Conservation (phyloP, 306 rosid species). For the Astragalus membranaceus region DNA sequence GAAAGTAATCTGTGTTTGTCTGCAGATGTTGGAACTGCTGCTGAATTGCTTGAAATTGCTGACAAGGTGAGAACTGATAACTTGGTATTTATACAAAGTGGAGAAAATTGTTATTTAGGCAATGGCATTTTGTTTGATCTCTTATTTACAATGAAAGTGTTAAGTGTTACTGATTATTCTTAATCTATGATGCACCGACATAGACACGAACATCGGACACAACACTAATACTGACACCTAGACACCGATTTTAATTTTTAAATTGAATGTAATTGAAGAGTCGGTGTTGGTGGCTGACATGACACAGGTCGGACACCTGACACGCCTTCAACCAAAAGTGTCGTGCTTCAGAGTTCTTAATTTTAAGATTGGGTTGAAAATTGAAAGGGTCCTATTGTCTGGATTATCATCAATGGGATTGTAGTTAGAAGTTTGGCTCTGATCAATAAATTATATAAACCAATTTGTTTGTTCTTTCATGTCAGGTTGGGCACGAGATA, state of each 20-base stretch:
- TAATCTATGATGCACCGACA: too few species aligned
- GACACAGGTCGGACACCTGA: too few species aligned
- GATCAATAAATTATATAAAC: background rate
- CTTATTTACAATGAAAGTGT: background rate
- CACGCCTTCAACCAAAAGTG: background rate
- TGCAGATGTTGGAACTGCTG: constrained; percentile 78
- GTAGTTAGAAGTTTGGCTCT: background rate
- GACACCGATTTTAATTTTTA: too few species aligned
- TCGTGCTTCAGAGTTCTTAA: background rate
- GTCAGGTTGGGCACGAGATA: constrained; percentile 86
- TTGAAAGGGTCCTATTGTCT: background rate
- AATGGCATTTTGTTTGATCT: background rate
- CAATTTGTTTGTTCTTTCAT: background rate
- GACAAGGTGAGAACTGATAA: constrained; percentile 50
- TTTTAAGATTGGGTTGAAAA: background rate
- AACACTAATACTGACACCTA: too few species aligned
- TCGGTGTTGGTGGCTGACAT: too few species aligned
- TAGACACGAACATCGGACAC: too few species aligned
- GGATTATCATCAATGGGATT: background rate
- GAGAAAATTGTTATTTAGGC: background rate
- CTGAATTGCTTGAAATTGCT: constrained; percentile 77
- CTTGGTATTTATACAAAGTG: background rate
- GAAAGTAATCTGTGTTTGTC: constrained; percentile 84
- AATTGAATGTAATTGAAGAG: too few species aligned
- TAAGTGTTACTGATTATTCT: background rate